Evolutionary conservation across 768 basidiomycete species (phyloP).

Genomic region (Suillus hirtellus): DNA sequence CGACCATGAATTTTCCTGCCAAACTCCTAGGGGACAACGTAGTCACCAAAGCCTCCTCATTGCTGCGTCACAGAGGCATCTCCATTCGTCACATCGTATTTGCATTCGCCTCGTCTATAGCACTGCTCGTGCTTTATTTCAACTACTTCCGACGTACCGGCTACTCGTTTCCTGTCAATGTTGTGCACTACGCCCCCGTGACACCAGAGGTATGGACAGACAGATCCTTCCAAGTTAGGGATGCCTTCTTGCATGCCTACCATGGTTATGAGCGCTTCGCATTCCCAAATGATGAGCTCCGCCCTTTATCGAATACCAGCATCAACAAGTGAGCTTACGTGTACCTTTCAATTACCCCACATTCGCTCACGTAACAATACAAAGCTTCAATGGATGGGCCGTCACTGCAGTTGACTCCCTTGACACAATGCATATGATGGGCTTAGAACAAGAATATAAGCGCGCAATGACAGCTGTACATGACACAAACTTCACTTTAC

Average conservation of each 20-base stretch:
- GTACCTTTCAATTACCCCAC: constrained; percentile 5
- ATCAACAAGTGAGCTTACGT: constrained; percentile 49
- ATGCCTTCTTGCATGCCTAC: constrained; percentile 70
- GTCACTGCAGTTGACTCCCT: constrained; percentile 78
- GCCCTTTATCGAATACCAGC: constrained; percentile 47
- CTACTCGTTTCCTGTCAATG: constrained; percentile 14
- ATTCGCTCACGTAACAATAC: not conserved
- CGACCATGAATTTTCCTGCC: constrained; percentile 14
- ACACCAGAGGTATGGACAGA: constrained; percentile 47
- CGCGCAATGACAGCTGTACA: constrained; percentile 58
- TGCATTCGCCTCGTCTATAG: constrained; percentile 15
- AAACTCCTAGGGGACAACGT: constrained; percentile 4
- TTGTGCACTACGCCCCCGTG: constrained; percentile 24
- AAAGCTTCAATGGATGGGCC: constrained; percentile 83
- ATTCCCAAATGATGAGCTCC: constrained; percentile 62
- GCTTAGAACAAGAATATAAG: constrained; percentile 65
- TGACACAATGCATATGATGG: constrained; percentile 86
- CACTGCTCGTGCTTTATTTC: constrained; percentile 24
- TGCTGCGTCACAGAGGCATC: constrained; percentile 18
- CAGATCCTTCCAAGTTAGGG: constrained; percentile 56
- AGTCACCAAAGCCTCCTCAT: constrained; percentile 6
- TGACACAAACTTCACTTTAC: constrained; percentile 48
- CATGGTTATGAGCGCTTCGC: constrained; percentile 63
- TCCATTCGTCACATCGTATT: constrained; percentile 26
- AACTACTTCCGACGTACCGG: constrained; percentile 4